Evolutionary conservation across 257 asterid genomes (phyloP), one percentile per base, ranked within the genome.

Genomic region (Nicotiana attenuata): DNA sequence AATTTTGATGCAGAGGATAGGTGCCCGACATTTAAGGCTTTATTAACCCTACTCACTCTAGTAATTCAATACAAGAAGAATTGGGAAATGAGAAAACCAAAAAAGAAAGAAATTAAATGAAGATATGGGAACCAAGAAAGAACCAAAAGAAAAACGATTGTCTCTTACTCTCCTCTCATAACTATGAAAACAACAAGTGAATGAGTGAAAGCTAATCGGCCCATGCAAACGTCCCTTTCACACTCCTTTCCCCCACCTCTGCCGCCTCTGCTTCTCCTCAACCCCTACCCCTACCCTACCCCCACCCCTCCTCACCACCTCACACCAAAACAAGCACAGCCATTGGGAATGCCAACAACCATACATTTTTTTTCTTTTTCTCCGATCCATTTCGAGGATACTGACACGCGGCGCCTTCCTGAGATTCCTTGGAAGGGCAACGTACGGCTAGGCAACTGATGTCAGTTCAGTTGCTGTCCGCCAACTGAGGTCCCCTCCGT

Each of bases 181-280:
- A 93, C 68, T 92, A 77, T 91, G 98, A 95, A 90, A 95, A 93
- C 90, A 61, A 95, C 97, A 88, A 94, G 59, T 94, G 97, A 91
- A 94, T 90, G 97, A 86, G 92, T 85, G 89, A 94, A 90, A 90
- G 94, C 89, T 86, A 94, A 90, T 90, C 85, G 78, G 71, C 84
- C 90, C 97, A 92, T 92, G 94, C 97, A 94, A 81, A 89, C 85
- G 97, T 94, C 97, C 89, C 85, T 91, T 89, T 94, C 98, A 87
- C 85, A 82, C 90, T 88, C 90, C 91, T 84, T 83, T 85, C 92
- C 94, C 93, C 94, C 93, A 88, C 92, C 90, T 88, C 94, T 89
- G 90, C 92, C 91, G 91, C 93, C 81, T 85, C 93, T 87, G 91
- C 88, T 35, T 52, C 26, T 38, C 66, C 10, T 38, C 65, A 5